phyloP scores from a whole-genome alignment of 768 basidiomycete genomes.

The Thelephora aurantiotincta region DNA sequence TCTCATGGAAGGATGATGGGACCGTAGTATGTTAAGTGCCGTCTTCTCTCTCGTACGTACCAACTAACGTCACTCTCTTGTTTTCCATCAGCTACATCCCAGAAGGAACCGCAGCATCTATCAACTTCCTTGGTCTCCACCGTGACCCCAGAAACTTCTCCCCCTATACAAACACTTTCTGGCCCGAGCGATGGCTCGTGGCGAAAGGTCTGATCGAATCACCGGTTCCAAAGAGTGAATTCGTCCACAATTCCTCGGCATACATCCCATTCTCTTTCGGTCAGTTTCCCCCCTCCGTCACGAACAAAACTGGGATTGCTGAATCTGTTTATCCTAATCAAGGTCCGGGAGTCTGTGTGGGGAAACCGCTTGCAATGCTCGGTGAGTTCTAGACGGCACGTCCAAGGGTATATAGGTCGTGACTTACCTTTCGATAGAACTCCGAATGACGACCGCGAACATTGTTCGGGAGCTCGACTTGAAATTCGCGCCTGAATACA shows the following conservation, averaged over 20 bases:
- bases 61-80: background rate
- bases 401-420: background rate
- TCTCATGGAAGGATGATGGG: background rate
- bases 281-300: background rate
- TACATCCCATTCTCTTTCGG: slow-evolving; percentile 33
- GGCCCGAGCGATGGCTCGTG: background rate
- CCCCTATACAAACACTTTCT: background rate
- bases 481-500: background rate
- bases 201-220: background rate
- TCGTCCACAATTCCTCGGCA: slow-evolving; percentile 16
- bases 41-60: background rate
- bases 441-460: background rate
- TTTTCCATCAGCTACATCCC: background rate
- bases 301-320: background rate
- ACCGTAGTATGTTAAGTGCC: background rate
- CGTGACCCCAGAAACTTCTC: background rate
- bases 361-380: too few relatives aligned
- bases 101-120: background rate
- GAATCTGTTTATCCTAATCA: background rate
- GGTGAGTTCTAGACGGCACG: background rate
- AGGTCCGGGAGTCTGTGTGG: slow-evolving; percentile 34
- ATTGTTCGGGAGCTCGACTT: background rate
- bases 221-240: background rate
- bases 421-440: background rate
- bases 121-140: background rate